Base-by-base conservation (phyloP, 208 protist genomes). In the Trypanosoma melophagium region DNA sequence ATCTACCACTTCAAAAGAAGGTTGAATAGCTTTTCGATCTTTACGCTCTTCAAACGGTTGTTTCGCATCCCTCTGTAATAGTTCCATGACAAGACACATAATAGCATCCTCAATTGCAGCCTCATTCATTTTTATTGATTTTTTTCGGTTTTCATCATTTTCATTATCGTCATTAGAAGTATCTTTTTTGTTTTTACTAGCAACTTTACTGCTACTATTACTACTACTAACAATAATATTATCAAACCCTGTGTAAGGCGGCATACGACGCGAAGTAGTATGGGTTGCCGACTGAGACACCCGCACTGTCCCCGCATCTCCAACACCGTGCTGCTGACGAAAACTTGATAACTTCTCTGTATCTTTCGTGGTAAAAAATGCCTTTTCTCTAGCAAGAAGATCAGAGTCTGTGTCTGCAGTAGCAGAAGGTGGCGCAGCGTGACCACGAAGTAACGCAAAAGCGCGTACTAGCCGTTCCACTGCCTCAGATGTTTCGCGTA, bases 401-500 rank as follows among this genome's bases (percentile, higher is more conserved):
- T 25, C 42, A 13, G 62, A 2, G 28, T 35, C 28, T 35, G 50
- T 42, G 1, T 47, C 38, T 22, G 5, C 22, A 2, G 7, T 50
- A 16, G 3, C 2, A 13, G 19, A 35, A n/a, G 41, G 35, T 14
- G 40, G 3, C 16, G n/a, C 13, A 51, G 19, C 50, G 53, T 87
- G 75, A 19, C 87, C 83, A 63, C 85, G 66, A 66, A 95, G 69
- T 31, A 77, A 55, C 8, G 87, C 90, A 63, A 95, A 95, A 31
- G 90, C 87, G 22, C 77, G 75, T 47, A 95, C 87, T 10, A 95
- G 72, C 7, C 85, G 76, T 49, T 95, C 90, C 60, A 95, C 90
- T 25, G 90, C 90, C 70, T 92, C 86, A 0, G 87, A 90, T 3
- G 87, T 90, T 59, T 93, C 90, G 2, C 85, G 78, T 47, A 95